Percentiles rank a stretch among this genome's conserved stretches.
phyloP scores from a whole-genome alignment of 805 yeast genomes.

The Helenozyma baotianmanensis region DNA sequence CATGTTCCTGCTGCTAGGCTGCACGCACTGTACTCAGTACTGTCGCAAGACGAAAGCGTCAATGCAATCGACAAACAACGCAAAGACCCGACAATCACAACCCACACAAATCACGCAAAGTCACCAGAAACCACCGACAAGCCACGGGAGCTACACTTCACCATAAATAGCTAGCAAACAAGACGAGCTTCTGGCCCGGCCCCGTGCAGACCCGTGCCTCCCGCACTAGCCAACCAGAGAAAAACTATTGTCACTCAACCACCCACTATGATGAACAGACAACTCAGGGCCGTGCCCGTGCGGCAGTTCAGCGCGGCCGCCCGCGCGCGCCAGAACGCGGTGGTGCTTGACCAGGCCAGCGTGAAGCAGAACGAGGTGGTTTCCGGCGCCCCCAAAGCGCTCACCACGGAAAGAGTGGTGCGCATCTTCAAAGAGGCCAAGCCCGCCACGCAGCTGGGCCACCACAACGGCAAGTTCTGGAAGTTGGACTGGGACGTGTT shows the following conservation, averaged over 20 bases:
- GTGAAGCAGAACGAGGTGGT: slow-evolving; percentile 50
- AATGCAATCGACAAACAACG: no score
- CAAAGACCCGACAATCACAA: no score
- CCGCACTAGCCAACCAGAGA: slow-evolving; percentile 17
- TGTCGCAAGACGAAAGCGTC: no score
- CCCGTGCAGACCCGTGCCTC: no score
- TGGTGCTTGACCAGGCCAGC: slow-evolving; percentile 18
- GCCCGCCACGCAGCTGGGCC: slow-evolving; percentile 78
- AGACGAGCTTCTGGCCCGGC: no score
- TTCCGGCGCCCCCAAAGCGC: slow-evolving; percentile 74
- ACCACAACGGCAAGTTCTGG: slow-evolving; percentile 55
- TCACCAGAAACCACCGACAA: no score
- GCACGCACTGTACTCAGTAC: no score
- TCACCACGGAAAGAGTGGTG: slow-evolving; percentile 58
- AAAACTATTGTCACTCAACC: slow-evolving; percentile 5
- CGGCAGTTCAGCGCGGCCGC: slow-evolving; percentile 24
- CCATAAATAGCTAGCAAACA: no score
- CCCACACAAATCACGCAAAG: no score
- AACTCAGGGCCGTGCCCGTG: slow-evolving; percentile 6
- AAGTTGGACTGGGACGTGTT: slow-evolving; percentile 79
- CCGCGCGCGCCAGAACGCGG: slow-evolving; percentile 19
- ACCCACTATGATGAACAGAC: background rate
- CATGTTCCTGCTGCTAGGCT: no score
- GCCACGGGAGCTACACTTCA: no score
- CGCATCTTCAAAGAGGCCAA: slow-evolving; percentile 74